Evolutionary conservation across 2,329 filamentous ascomycete species (phyloP), one percentile per base, ranked within the genome.

Genomic region (Aspergillus japonicus): DNA sequence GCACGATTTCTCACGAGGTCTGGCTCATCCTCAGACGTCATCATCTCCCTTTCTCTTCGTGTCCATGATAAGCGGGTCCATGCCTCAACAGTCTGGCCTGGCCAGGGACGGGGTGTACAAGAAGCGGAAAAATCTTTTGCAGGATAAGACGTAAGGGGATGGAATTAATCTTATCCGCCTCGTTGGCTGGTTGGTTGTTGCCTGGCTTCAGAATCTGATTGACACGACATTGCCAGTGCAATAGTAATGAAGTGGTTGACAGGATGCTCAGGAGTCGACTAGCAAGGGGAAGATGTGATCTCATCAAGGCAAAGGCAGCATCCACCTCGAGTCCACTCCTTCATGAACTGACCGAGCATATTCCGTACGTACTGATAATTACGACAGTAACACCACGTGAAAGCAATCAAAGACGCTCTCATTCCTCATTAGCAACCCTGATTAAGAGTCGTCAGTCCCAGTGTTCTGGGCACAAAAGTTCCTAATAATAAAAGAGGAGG

Each of bases 401-500:
- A 23, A 48, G 33, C 42, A 31, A 33, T 16, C 42, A 23, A 47
- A n/a, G 26, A 55, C 10, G 29, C 42, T 55, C 47, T 55, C 53
- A 55, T 55, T 55, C 53, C 26, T 55, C 53, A 55, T 55, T 44
- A 48, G 29, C 51, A 19, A 47, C 24, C 47, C 39, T 24, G 16
- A 35, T 35, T 12, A 35, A 12, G 42, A 39, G 24, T 44, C 23
- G 16, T 33, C 42, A 33, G 24, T 33, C 21, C 10, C 53, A 47
- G 24, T 12, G 33, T n/a, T 21, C 39, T 29, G 48, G 44, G 54
- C 12, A 54, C 26, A 19, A 62, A 57, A 49, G 26, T 54, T 50
- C 48, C 31, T 55, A 53, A 29, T 54, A 60, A 44, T 47, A 50
- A 52, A 55, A 54, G 16, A 47, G 24, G 54, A 51, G 49, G 50